A percentile compares a stretch with the other conserved stretches of the same genome.
Evolutionary conservation across 176 grass and related monocot genomes (phyloP).

Genomic region (Paspalum vaginatum): DNA sequence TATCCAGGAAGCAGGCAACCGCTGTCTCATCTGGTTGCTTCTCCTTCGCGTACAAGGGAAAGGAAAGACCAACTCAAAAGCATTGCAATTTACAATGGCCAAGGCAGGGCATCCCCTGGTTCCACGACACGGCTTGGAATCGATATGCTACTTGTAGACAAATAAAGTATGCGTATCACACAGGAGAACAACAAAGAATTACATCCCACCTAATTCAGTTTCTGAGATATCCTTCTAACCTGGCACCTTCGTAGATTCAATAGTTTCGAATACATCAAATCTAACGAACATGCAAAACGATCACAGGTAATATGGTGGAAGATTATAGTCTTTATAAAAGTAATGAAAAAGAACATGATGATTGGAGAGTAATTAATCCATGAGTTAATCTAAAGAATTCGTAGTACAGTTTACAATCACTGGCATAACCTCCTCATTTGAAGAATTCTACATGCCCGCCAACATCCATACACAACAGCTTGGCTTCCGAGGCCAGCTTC

Average conservation of each 20-base stretch:
- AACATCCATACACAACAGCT: conserved; percentile 84
- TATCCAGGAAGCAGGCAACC: conserved; percentile 39
- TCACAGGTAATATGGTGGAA: background rate
- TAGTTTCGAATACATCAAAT: conserved; percentile 17
- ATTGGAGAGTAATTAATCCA: conserved; percentile 5
- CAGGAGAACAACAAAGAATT: background rate
- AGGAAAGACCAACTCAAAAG: conserved; percentile 16
- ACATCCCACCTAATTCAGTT: background rate
- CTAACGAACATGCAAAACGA: background rate
- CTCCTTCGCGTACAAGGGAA: conserved; percentile 35
- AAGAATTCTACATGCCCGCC: conserved; percentile 96
- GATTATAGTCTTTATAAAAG: background rate
- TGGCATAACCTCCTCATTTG: conserved; percentile 49
- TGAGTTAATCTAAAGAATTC: conserved; percentile 48
- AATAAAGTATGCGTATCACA: background rate
- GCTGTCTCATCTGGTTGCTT: background rate
- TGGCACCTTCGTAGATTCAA: conserved; percentile 8
- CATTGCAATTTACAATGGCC: background rate
- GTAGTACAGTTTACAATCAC: conserved; percentile 38
- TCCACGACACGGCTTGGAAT: conserved; percentile 14
- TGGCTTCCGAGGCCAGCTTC: conserved; percentile 77
- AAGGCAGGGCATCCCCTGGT: conserved; percentile 10
- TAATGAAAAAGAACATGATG: background rate
- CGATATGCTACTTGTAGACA: background rate
- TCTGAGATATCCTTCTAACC: background rate